These are phyloP conservation scores for Lepidium africanum DNA, from an alignment of 345 rosid species.

Conservation along the genomic window DNA sequence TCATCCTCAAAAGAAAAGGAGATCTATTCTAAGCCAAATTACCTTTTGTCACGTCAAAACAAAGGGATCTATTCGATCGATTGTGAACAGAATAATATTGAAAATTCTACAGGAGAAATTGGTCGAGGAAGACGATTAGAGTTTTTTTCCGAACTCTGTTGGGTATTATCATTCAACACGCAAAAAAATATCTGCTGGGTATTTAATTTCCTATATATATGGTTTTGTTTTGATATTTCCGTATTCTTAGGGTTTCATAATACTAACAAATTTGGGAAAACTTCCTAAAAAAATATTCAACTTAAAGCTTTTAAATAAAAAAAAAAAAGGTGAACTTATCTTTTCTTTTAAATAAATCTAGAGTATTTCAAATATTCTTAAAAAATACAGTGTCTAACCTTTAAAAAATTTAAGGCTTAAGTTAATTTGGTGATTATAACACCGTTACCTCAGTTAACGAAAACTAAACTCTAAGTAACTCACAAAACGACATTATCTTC, in stretches of 20 bases:
- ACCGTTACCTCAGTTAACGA: too few species aligned
- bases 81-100: background rate
- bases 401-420: too few species aligned
- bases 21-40: background rate
- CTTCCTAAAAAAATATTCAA: too few species aligned
- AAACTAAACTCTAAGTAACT: too few species aligned
- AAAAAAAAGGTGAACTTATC: too few species aligned
- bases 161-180: background rate
- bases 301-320: too few species aligned
- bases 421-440: too few species aligned
- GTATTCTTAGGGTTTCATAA: conserved; percentile 11
- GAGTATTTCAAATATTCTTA: too few species aligned
- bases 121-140: conserved; percentile 3
- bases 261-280: too few species aligned
- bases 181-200: background rate
- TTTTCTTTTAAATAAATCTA: too few species aligned
- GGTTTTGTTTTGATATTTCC: background rate
- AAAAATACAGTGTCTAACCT: too few species aligned
- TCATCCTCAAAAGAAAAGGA: background rate
- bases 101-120: background rate
- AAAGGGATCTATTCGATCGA: background rate
- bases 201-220: conserved; percentile 5
- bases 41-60: conserved; percentile 10
- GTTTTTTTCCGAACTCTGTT: background rate
- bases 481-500: too few species aligned